Conservation (phyloP, 495 filamentous ascomycete species). For the Aspergillus diversus region DNA sequence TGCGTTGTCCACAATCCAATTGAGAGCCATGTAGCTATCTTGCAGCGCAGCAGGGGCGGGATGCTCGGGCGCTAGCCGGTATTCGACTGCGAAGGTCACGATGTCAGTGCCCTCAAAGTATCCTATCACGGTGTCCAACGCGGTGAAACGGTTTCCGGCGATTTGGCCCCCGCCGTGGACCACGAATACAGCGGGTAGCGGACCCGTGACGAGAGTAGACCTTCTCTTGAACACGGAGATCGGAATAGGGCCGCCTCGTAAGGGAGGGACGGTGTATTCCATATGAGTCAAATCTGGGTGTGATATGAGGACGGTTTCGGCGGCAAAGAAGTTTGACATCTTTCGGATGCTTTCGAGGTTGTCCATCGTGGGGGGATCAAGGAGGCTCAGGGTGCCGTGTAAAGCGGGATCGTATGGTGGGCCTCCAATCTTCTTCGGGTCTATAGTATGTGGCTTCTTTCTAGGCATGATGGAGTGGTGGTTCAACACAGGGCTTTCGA, state of each 20-base stretch:
- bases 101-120: constrained; percentile 16
- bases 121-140: neutral
- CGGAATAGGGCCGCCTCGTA: neutral
- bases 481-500: too few relatives aligned
- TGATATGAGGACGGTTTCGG: too few relatives aligned
- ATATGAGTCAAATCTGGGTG: too few relatives aligned
- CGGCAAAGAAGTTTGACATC: too few relatives aligned
- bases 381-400: too few relatives aligned
- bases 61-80: constrained; percentile 38
- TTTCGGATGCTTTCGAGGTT: too few relatives aligned
- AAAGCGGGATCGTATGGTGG: too few relatives aligned
- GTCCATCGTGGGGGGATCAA: too few relatives aligned
- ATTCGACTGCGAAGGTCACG: constrained; percentile 19
- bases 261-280: too few relatives aligned
- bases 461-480: too few relatives aligned
- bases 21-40: constrained; percentile 41
- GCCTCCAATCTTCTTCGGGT: too few relatives aligned
- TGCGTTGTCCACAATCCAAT: constrained; percentile 41
- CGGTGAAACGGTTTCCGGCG: constrained; percentile 19
- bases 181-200: neutral
- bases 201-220: neutral
- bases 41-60: constrained; percentile 32
- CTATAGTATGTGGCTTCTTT: too few relatives aligned
- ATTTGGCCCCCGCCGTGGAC: constrained; percentile 21
- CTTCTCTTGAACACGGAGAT: neutral